Evolutionary conservation across 768 basidiomycete genomes (phyloP).

Genomic region (Boletus reticuloceps): DNA sequence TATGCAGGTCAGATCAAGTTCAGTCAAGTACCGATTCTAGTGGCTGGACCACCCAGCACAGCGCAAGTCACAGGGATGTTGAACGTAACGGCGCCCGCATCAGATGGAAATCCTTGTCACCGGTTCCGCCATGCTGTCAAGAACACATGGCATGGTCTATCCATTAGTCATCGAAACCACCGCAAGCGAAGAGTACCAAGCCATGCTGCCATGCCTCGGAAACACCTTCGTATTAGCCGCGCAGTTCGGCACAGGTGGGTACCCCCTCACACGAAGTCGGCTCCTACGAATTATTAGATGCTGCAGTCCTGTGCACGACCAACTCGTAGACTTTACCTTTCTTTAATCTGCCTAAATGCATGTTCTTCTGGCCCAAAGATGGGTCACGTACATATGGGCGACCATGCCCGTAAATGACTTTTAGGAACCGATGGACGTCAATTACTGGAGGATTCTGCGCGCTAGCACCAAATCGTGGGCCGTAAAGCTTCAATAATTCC

Average conservation of each 20-base stretch:
- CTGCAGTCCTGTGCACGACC: background rate
- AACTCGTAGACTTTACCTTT: background rate
- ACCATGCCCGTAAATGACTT: background rate
- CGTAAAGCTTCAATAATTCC: background rate
- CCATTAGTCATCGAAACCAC: constrained; percentile 8
- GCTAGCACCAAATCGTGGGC: background rate
- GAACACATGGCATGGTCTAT: background rate
- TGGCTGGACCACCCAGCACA: constrained; percentile 2
- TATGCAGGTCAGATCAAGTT: background rate
- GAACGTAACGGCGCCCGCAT: constrained; percentile 16
- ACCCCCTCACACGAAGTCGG: background rate
- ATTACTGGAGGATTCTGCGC: background rate
- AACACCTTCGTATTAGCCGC: background rate
- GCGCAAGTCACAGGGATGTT: background rate
- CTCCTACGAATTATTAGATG: background rate
- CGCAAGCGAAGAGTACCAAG: background rate
- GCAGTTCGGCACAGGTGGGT: constrained; percentile 2
- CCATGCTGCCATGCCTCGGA: background rate
- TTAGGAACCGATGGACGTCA: background rate
- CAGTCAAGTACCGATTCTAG: background rate
- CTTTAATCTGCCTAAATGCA: background rate
- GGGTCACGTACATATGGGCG: constrained; percentile 3
- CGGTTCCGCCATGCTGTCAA: constrained; percentile 15
- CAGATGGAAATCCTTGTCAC: constrained; percentile 2
- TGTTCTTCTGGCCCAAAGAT: background rate